A percentile compares a stretch with the other conserved stretches of the same genome.
These are phyloP conservation scores for Blattamonas nauphoetae DNA, from an alignment of 78 protist genomes.

Conservation along the genomic window DNA sequence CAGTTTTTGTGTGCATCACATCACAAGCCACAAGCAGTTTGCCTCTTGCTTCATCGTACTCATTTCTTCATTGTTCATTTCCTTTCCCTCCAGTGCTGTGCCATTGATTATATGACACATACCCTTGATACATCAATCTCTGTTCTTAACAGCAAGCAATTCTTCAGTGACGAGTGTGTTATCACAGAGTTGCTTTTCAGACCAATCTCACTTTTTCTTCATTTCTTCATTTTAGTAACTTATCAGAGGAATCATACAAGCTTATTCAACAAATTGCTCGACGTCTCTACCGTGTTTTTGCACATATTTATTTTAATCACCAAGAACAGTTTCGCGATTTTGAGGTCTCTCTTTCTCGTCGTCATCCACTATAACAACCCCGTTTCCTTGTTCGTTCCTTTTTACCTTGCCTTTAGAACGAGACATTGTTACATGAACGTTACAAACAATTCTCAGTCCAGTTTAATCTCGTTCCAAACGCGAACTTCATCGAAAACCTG, in stretches of 20 bases:
- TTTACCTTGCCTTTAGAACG: neutral
- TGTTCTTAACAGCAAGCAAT: neutral
- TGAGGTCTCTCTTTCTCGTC: neutral
- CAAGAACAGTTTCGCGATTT: neutral
- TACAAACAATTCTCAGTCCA: neutral
- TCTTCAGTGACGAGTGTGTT: neutral
- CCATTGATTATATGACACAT: constrained; percentile 13
- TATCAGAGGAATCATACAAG: neutral
- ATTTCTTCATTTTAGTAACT: neutral
- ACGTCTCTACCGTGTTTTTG: neutral
- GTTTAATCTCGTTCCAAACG: neutral
- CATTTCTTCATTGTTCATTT: neutral
- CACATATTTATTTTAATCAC: neutral
- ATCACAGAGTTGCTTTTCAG: neutral
- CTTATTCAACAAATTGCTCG: neutral
- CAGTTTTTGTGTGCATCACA: neutral
- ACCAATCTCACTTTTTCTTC: neutral
- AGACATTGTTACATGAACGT: neutral
- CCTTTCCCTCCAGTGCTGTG: neutral
- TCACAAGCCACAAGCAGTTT: neutral
- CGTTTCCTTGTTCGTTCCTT: neutral
- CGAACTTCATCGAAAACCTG: neutral
- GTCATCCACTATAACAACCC: neutral
- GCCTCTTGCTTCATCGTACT: neutral
- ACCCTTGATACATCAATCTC: neutral